phyloP scores from a whole-genome alignment of 1,139 yeast genomes.

The Pichia sp. region DNA sequence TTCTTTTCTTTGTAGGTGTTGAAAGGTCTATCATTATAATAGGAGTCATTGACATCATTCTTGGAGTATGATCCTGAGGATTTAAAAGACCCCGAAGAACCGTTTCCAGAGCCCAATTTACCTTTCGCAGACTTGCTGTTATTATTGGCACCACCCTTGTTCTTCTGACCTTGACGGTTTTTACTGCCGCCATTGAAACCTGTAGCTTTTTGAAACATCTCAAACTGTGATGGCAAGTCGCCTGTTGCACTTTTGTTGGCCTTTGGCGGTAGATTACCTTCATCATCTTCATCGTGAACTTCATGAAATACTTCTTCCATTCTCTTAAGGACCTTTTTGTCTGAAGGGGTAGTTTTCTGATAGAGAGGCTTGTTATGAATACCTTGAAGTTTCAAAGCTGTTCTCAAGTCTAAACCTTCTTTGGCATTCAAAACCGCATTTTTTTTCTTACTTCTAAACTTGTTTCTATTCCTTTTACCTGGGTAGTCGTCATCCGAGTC shows the following conservation, averaged over 20 bases:
- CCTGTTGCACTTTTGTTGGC: neutral
- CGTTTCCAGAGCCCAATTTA: neutral
- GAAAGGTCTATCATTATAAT: conserved; percentile 4
- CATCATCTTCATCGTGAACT: conserved; percentile 2
- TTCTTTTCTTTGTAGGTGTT: neutral
- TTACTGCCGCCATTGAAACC: neutral
- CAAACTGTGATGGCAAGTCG: conserved; percentile 1
- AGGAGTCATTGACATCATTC: neutral
- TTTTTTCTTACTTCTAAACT: conserved; percentile 6
- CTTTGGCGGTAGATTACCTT: conserved; percentile 6
- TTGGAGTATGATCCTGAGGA: neutral
- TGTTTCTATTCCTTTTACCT: conserved; percentile 6
- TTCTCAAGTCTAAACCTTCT: conserved; percentile 3
- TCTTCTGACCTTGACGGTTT: neutral
- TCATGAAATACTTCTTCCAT: conserved; percentile 1
- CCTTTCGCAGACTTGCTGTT: neutral
- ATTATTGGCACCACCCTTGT: neutral
- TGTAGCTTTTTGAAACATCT: neutral
- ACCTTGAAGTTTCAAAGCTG: conserved; percentile 9
- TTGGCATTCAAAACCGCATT: conserved; percentile 8
- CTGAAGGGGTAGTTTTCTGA: conserved; percentile 4
- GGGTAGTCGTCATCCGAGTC: conserved; percentile 7
- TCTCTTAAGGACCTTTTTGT: conserved; percentile 4
- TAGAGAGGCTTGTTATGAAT: conserved; percentile 5
- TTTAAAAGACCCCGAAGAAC: neutral